Percentiles rank a stretch among this genome's conserved stretches.
Conservation (phyloP, 140 eudicot genomes). For the Cichorium intybus region DNA sequence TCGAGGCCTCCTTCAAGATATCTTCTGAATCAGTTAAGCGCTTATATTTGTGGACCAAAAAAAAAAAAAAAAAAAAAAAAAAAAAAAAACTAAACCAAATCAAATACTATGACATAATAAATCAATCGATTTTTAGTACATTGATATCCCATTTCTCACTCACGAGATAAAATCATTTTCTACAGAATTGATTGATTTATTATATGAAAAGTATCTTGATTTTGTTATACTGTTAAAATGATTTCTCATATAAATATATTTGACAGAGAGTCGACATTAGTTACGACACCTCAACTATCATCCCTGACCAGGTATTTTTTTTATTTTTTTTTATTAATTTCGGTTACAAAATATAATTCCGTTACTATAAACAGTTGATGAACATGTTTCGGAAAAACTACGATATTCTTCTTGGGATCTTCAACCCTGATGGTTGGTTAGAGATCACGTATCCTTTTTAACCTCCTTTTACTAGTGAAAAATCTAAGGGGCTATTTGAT, state of each 20-base stretch:
- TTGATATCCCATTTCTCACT: too few relatives aligned
- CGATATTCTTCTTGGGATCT: conserved; percentile 68
- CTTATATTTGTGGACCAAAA: not conserved
- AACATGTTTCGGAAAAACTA: conserved; percentile 77
- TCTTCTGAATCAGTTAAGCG: conserved; percentile 75
- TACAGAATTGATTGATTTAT: not conserved
- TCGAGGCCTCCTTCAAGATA: conserved; percentile 76
- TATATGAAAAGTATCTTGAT: not conserved
- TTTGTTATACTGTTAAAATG: too few relatives aligned
- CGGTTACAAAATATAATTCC: too few relatives aligned
- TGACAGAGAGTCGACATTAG: conserved; percentile 71
- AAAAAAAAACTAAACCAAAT: not conserved
- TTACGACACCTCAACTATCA: conserved; percentile 58
- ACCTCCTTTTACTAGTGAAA: not conserved
- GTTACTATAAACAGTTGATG: conserved; percentile 56
- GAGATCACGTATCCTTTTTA: conserved; percentile 83
- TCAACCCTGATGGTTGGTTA: conserved; percentile 96
- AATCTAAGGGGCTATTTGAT: too few relatives aligned
- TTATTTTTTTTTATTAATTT: not conserved
- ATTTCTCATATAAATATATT: not conserved
- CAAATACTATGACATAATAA: too few relatives aligned
- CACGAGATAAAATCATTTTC: not conserved
- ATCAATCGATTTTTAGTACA: too few relatives aligned
- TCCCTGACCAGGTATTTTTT: conserved; percentile 72
- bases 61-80: too few relatives aligned